Evolutionary conservation across 768 basidiomycete species (phyloP).

Genomic region (Wakefieldia striispora): DNA sequence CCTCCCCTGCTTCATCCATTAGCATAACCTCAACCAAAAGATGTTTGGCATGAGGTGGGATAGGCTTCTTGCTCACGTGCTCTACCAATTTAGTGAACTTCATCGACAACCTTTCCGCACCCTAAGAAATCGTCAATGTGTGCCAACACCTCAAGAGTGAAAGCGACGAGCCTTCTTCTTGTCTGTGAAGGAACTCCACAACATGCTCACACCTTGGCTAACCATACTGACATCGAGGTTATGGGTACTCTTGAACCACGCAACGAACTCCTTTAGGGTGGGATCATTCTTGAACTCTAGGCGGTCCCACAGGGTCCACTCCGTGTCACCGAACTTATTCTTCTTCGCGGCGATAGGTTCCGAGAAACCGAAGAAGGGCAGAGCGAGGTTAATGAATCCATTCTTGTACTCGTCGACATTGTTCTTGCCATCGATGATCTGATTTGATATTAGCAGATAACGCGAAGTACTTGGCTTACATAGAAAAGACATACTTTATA

Average conservation of each 20-base stretch:
- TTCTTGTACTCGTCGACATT: slow-evolving; percentile 97
- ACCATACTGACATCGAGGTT: slow-evolving; percentile 92
- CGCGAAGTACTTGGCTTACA: background rate
- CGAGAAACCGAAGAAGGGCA: slow-evolving; percentile 99
- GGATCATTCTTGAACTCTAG: slow-evolving; percentile 91
- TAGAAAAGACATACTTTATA: slow-evolving; percentile 68
- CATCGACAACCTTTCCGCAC: slow-evolving; percentile 85
- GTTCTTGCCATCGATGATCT: slow-evolving; percentile 95
- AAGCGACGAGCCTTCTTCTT: slow-evolving; percentile 83
- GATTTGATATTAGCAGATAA: background rate
- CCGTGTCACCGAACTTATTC: slow-evolving; percentile 80
- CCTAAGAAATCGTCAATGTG: slow-evolving; percentile 43
- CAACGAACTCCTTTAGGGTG: slow-evolving; percentile 78
- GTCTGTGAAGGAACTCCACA: slow-evolving; percentile 92
- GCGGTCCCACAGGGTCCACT: slow-evolving; percentile 99
- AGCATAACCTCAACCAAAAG: slow-evolving; percentile 95
- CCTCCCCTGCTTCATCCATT: slow-evolving; percentile 87
- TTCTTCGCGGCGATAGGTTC: slow-evolving; percentile 92
- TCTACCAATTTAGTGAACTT: slow-evolving; percentile 90
- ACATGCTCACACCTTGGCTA: slow-evolving; percentile 95
- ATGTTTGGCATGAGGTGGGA: slow-evolving; percentile 79
- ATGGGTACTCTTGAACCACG: slow-evolving; percentile 82
- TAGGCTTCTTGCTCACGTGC: slow-evolving; percentile 90
- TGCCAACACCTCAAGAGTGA: background rate
- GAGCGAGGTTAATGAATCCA: slow-evolving; percentile 94